phyloP scores from a whole-genome alignment of 2,329 filamentous ascomycete species.

The Colletotrichum eremochloae region DNA sequence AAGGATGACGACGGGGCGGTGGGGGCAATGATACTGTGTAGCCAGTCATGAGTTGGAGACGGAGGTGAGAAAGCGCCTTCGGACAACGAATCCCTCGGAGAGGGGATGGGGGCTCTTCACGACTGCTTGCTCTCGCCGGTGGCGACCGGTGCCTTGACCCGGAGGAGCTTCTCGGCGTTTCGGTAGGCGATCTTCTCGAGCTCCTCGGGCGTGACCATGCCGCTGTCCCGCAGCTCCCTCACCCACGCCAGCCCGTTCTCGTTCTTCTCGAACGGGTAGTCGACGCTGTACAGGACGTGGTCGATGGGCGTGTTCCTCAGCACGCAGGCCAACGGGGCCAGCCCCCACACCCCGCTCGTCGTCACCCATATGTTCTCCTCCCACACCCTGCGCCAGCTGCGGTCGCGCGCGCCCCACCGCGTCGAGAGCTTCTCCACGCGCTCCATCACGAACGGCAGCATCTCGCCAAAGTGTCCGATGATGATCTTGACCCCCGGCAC shows the following conservation, averaged over 20 bases:
- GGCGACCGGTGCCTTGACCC: conserved; percentile 45
- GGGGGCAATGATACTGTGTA: not conserved
- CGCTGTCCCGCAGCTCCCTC: conserved; percentile 61
- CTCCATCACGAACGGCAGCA: conserved; percentile 68
- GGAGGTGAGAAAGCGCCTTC: too few species aligned
- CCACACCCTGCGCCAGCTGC: conserved; percentile 64
- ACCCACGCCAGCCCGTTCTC: conserved; percentile 63
- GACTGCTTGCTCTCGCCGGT: not conserved
- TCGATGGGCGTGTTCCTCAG: conserved; percentile 61
- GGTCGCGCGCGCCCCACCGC: conserved; percentile 49
- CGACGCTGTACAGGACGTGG: conserved; percentile 67
- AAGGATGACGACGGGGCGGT: conserved; percentile 5
- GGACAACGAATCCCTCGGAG: not conserved
- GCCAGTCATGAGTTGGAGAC: conserved; percentile 1
- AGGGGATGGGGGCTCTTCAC: not conserved
- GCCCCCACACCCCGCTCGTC: conserved; percentile 65
- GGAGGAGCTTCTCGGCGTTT: conserved; percentile 64
- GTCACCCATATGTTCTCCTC: conserved; percentile 70
- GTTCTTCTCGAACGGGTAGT: conserved; percentile 68
- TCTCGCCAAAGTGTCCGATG: conserved; percentile 41
- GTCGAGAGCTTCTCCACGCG: conserved; percentile 53
- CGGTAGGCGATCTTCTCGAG: conserved; percentile 62
- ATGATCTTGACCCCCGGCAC: conserved; percentile 23
- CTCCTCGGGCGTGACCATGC: conserved; percentile 62
- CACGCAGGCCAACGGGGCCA: conserved; percentile 61